Percentiles rank a stretch among this genome's conserved stretches.
phyloP scores from a whole-genome alignment of 2,329 filamentous ascomycete species.

The Amauroascus verrucosus region DNA sequence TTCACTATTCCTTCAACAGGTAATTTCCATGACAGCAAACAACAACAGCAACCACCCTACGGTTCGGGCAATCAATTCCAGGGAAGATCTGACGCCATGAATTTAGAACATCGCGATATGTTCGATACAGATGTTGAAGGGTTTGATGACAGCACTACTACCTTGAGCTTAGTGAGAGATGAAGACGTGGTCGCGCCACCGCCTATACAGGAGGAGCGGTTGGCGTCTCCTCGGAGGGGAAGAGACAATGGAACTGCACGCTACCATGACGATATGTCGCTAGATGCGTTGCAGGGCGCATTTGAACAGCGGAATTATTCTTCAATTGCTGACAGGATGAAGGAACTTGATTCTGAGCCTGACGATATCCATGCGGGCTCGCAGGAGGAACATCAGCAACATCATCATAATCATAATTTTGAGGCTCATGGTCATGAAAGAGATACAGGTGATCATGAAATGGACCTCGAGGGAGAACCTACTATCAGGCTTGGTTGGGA shows the following conservation, averaged over 20 bases:
- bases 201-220: neutral
- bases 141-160: slow-evolving; percentile 36
- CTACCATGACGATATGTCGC: neutral
- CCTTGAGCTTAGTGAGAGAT: slow-evolving; percentile 30
- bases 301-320: slow-evolving; percentile 11
- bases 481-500: slow-evolving; percentile 5
- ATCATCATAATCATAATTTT: slow-evolving; percentile 19
- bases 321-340: slow-evolving; percentile 27
- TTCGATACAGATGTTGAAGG: slow-evolving; percentile 38
- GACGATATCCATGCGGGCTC: slow-evolving; percentile 25
- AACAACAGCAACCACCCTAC: too few species aligned
- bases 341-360: slow-evolving; percentile 29
- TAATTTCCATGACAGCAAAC: neutral
- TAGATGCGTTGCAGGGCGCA: slow-evolving; percentile 5
- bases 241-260: slow-evolving; percentile 10
- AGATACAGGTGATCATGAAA: neutral
- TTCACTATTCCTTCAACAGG: neutral
- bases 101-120: slow-evolving; percentile 22
- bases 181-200: slow-evolving; percentile 22
- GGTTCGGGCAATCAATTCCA: neutral
- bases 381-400: slow-evolving; percentile 20
- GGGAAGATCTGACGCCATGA: neutral
- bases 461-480: neutral
- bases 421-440: slow-evolving; percentile 25
- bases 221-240: slow-evolving; percentile 10